Percentiles rank a stretch among this genome's conserved stretches.
phyloP scores from a whole-genome alignment of 352 stramenopile genomes.

The Phytophthora chlamydospora region DNA sequence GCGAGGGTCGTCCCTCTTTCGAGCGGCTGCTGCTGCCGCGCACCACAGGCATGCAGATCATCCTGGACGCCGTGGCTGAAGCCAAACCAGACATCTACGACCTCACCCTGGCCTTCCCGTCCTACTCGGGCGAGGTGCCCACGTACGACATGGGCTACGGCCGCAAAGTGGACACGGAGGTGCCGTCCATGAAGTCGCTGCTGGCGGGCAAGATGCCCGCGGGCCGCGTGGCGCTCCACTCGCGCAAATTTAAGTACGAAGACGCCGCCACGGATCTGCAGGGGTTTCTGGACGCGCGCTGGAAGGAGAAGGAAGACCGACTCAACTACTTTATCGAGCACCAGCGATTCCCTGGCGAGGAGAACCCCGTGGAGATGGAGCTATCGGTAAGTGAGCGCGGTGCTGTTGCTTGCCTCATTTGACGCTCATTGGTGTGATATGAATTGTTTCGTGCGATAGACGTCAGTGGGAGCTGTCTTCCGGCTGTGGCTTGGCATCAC shows the following conservation, averaged over 20 bases:
- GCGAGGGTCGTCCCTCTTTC: conserved; percentile 77
- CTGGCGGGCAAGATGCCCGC: conserved; percentile 59
- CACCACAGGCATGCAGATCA: conserved; percentile 93
- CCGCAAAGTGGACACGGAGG: conserved; percentile 76
- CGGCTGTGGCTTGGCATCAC: conserved; percentile 77
- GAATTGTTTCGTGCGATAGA: conserved; percentile 36
- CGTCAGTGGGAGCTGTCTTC: conserved; percentile 67
- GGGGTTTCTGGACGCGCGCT: conserved; percentile 71
- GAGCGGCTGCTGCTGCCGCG: conserved; percentile 92
- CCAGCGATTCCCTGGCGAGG: conserved; percentile 51
- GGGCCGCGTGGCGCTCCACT: conserved; percentile 59
- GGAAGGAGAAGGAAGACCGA: conserved; percentile 78
- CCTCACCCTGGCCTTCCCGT: conserved; percentile 90
- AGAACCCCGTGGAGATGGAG: conserved; percentile 40
- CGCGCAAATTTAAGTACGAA: conserved; percentile 66
- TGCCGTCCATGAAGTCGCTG: conserved; percentile 86
- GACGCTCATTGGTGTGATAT: conserved; percentile 2
- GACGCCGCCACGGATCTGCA: conserved; percentile 60
- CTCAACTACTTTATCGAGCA: conserved; percentile 81
- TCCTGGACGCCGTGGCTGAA: conserved; percentile 87
- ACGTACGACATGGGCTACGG: conserved; percentile 91
- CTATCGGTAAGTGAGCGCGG: conserved; percentile 39
- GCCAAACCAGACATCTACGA: conserved; percentile 94
- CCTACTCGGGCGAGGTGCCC: conserved; percentile 86
- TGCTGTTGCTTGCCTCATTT: not conserved